A percentile compares a stretch with the other conserved stretches of the same genome.
phyloP scores from a whole-genome alignment of 2,329 filamentous ascomycete species.

The Fusarium beomiforme region DNA sequence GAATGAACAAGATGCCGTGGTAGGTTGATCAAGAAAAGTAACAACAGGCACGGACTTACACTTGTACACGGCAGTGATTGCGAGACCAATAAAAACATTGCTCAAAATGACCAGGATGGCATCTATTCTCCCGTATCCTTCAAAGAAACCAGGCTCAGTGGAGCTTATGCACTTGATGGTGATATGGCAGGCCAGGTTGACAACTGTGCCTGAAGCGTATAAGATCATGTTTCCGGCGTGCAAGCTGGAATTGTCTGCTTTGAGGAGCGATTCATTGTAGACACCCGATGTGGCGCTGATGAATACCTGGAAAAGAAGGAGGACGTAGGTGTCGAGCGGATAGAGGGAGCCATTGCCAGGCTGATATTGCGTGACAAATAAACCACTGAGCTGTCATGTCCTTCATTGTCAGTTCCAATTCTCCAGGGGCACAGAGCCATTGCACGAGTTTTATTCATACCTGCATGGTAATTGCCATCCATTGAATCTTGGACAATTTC shows the following conservation, averaged over 20 bases:
- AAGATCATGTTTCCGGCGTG: background rate
- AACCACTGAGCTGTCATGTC: background rate
- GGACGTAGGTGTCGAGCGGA: background rate
- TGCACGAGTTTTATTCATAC: background rate
- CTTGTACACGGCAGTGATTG: background rate
- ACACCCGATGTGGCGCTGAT: background rate
- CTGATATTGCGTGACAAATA: background rate
- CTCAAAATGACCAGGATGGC: background rate
- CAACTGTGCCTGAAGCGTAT: background rate
- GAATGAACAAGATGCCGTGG: background rate
- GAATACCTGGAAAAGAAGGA: background rate
- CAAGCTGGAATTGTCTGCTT: background rate
- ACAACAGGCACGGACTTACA: background rate
- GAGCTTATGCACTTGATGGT: background rate
- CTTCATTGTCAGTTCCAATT: accelerated
- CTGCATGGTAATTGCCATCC: background rate
- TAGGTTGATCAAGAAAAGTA: accelerated
- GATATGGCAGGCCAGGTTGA: background rate
- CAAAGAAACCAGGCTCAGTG: background rate
- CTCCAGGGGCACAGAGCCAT: too few relatives aligned
- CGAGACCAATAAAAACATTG: background rate
- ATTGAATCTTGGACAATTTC: background rate
- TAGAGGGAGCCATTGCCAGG: background rate
- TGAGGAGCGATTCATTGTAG: background rate
- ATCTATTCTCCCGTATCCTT: background rate